Base-by-base conservation (phyloP, 352 stramenopile genomes). In the Pythium insidiosum region DNA sequence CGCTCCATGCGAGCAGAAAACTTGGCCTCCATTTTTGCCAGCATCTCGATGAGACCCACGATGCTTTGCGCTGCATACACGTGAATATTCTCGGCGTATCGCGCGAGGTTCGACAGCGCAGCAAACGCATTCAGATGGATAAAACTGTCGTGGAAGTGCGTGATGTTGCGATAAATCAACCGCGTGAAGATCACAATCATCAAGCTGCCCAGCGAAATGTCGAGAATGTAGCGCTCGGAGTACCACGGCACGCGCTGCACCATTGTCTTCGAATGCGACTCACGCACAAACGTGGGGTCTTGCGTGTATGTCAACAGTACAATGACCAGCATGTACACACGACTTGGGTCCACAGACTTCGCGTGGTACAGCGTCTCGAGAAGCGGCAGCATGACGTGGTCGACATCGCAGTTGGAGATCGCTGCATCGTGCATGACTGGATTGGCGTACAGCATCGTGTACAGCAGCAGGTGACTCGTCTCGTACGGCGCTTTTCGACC, bases 141-240 rank as follows among this genome's bases (percentile, higher is more conserved):
- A 29, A 86, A 84, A 16, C 66, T 81, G 53, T 92, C 79, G 28
- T 87, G 76, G 39, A 86, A 85, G 34, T 83, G 66, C 11, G 73
- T 83, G 37, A 92, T 84, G 57, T 92, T 92, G 35, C 68, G 72
- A 41, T 78, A 73, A 23, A 89, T 73, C 15, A 89, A 47, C 2
- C 79, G 74, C 30, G 71, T 79, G 41, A 92, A 82, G 38, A 92
- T 74, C 23, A 92, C 60, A 56, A 88, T 73, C 56, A 87, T 73
- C 6, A 88, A 50, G 23, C 74, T 88, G 16, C 74, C 79, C 29
- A 87, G 36, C 16, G 76, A 89, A 9, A 87, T 54, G 39, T 89
- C 76, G 23, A 84, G 40, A 41, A 92, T 83, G 61, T 85, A 87
- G 6, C 77, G 68, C 39, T 91, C 76, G 21, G 75, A 64, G 43